Evolutionary conservation across 2,329 filamentous ascomycete genomes (phyloP).

Genomic region (Dactylonectria macrodidyma): DNA sequence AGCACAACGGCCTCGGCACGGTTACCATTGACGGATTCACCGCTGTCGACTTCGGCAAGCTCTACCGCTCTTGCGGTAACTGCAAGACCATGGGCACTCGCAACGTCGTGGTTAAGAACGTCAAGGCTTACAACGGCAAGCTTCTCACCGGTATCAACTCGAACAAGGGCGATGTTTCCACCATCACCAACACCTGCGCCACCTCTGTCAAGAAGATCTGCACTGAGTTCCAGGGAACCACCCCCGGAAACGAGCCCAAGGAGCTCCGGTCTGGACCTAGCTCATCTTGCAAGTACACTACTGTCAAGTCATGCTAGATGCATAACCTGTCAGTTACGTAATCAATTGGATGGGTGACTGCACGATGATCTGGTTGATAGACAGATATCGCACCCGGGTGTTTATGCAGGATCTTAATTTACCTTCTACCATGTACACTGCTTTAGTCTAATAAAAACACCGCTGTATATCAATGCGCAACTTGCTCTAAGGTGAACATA

Average conservation of each 20-base stretch:
- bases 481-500: too few species aligned
- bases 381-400: too few species aligned
- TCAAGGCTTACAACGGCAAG: constrained; percentile 42
- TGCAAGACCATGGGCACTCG: constrained; percentile 23
- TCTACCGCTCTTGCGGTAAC: constrained; percentile 23
- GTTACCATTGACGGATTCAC: constrained; percentile 24
- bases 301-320: constrained; percentile 42
- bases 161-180: constrained; percentile 24
- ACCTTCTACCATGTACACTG: too few species aligned
- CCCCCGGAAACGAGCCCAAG: constrained; percentile 47
- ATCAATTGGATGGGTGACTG: too few species aligned
- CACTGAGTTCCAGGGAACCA: constrained; percentile 31
- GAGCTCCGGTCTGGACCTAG: constrained; percentile 40
- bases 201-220: constrained; percentile 33
- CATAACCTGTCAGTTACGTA: neutral
- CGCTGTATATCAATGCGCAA: too few species aligned
- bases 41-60: constrained; percentile 22
- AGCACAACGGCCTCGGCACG: constrained; percentile 24
- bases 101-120: constrained; percentile 19
- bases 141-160: constrained; percentile 31
- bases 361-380: too few species aligned
- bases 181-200: constrained; percentile 32
- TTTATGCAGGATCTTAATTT: too few species aligned
- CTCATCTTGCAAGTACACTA: constrained; percentile 42
- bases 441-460: too few species aligned